Evolutionary conservation across 2,329 filamentous ascomycete species (phyloP), one percentile per base, ranked within the genome.

Genomic region (Ilyonectria sp.): DNA sequence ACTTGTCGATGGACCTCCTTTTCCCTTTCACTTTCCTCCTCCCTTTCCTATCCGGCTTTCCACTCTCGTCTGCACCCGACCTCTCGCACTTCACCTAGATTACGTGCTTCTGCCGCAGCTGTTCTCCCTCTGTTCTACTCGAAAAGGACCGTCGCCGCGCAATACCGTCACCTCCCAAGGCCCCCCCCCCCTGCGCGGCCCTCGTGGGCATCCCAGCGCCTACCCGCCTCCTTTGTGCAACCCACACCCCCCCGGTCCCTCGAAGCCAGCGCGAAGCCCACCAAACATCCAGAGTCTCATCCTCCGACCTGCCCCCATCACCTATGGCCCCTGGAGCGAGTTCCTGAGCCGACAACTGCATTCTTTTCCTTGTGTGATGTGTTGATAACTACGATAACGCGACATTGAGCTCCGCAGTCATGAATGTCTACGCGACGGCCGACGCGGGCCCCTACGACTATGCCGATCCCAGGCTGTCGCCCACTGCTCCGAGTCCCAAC

Each of bases 371-470:
- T 52, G 35, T 66, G 49, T 67, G 54, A 77, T 74, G 73, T 67
- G 60, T 66, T 76, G 50, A 71, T 75, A 72, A 71, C 52, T 61
- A 71, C 68, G 52, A 67, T 60, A 54, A 65, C 65, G 66, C 65
- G 54, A 69, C 61, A 60, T 58, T 65, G 57, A 69, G 60, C 67
- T 67, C 43, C 55, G 63, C 72, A 74, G 73, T 49, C 69, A 84
- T 85, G 83, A 84, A 83, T 71, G 79, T 78, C 61, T 81, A 81
- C 72, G 75, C 77, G 64, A 76, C 77, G 62, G 76, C 76, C 63
- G 76, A 78, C 68, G 75, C 76, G 69, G 72, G 74, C 68, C 78
- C 76, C 47, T 80, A 80, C 70, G 80, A 79, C 74, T 81, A 81
- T 66, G 79, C 77, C 65, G 69, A 63, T 43, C 74, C 75, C 69